These are phyloP conservation scores for Aleurites moluccanus DNA, from an alignment of 441 rosid genomes.

Conservation along the genomic window DNA sequence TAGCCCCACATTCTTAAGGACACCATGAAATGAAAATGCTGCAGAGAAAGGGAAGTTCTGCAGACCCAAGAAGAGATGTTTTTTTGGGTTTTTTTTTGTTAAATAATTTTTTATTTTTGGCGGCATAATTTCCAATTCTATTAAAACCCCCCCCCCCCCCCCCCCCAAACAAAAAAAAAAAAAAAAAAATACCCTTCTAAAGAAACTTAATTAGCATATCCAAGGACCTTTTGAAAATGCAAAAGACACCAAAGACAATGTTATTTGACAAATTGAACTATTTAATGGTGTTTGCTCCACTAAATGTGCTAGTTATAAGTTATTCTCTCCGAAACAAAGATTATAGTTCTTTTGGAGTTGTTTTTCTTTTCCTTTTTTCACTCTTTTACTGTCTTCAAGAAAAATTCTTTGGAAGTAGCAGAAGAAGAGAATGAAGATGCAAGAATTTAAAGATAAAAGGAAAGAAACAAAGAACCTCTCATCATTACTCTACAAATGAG, in stretches of 20 bases:
- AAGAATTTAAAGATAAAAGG: constrained; percentile 33
- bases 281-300: neutral
- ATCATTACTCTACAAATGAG: constrained; percentile 22
- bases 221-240: neutral
- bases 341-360: constrained; percentile 9
- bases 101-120: too few species aligned
- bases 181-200: neutral
- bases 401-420: constrained; percentile 23
- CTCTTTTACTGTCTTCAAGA: neutral
- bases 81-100: constrained; percentile 46
- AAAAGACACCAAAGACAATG: neutral
- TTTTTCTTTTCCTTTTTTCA: neutral
- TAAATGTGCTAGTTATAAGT: neutral
- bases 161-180: too few species aligned
- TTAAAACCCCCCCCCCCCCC: too few species aligned
- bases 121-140: constrained; percentile 20
- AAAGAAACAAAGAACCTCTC: constrained; percentile 28
- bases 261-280: neutral
- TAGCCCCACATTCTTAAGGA: constrained; percentile 27
- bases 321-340: constrained; percentile 1
- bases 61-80: constrained; percentile 56
- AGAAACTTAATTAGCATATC: constrained; percentile 14
- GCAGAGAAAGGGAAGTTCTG: constrained; percentile 29
- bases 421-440: constrained; percentile 35
- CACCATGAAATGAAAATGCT: constrained; percentile 18